Conservation (phyloP, 257 asterid species). For the Cinchona pubescens region DNA sequence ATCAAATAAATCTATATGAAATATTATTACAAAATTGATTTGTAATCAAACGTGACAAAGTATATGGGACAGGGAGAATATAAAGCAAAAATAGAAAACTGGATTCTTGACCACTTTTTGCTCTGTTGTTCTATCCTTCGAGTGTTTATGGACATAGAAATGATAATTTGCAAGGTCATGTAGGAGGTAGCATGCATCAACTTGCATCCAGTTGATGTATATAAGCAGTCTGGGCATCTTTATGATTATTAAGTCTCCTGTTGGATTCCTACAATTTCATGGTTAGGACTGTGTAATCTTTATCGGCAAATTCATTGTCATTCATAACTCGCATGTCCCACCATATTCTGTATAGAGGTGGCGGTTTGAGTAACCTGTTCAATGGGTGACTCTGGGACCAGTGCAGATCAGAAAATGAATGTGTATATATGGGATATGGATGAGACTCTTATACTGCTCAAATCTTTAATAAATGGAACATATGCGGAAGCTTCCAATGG, state of each 20-base stretch:
- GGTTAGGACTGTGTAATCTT: not conserved
- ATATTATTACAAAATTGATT: too few relatives aligned
- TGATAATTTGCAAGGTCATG: not conserved
- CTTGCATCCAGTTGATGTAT: not conserved
- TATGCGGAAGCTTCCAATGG: slow-evolving; percentile 73
- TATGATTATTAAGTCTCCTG: not conserved
- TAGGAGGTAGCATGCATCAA: not conserved
- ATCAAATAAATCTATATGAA: too few relatives aligned
- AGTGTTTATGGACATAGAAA: not conserved
- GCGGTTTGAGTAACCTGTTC: not conserved
- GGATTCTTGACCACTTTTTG: not conserved
- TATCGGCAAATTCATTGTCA: not conserved
- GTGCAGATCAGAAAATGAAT: slow-evolving; percentile 45
- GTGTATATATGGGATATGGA: slow-evolving; percentile 99
- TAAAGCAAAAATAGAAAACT: not conserved
- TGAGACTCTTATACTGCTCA: slow-evolving; percentile 88
- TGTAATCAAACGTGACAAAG: too few relatives aligned
- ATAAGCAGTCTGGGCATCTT: not conserved
- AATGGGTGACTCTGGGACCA: slow-evolving; percentile 21
- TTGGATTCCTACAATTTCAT: not conserved
- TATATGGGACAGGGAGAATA: too few relatives aligned
- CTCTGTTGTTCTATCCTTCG: not conserved
- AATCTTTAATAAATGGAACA: slow-evolving; percentile 65
- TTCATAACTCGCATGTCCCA: not conserved
- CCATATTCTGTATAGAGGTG: too few relatives aligned